Base-by-base conservation (phyloP, 2,329 filamentous ascomycete species). In the Penicillium sp. region DNA sequence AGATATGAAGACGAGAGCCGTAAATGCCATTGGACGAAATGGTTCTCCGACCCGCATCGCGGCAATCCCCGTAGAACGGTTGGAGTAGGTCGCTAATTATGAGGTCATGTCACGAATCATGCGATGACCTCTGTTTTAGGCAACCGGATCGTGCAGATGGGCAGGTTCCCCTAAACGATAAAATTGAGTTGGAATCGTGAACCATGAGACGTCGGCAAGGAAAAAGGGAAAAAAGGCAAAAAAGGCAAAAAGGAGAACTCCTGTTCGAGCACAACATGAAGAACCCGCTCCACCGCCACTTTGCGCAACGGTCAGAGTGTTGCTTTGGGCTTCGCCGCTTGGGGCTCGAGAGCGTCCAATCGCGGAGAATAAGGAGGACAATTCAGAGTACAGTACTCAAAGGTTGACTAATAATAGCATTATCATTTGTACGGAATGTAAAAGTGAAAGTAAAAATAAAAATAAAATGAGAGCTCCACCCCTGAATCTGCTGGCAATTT, bases 401-500 rank as follows among this genome's bases (percentile, higher is more conserved):
- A 3, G 20, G 20, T 23, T 23, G 20, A 23, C 20, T 23, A 23
- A 23, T 2, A 23, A 23, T 23, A 23, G 20, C 20, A 23, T 23
- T 23, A 23, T 23, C 4, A 23, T 23, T 23, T 23, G 20, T 23
- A 23, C 20, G 20, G 20, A 23, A 4, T 23, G 20, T 23, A 20
- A 37, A 20, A 10, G 18, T 20, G 23, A 10, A 10, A 20, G 9
- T 3, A 37, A 20, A 4, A 29, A 9, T 29, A 9, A 4, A 12
- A 29, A 4, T 12, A 12, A 12, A 29, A 29, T 29, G 10, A 13
- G 28, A 29, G 28, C 28, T 29, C 57, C 57, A 59, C 57, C 57
- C 57, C 57, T 59, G 56, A 59, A 57, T 56, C 53, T 57, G 44
- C 31, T 39, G 47, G 46, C 38, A 50, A 52, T 47, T 35, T 3